These are phyloP conservation scores for Rhizophagus sp. DNA, from an alignment of 192 early-diverging fungal species.

Conservation along the genomic window DNA sequence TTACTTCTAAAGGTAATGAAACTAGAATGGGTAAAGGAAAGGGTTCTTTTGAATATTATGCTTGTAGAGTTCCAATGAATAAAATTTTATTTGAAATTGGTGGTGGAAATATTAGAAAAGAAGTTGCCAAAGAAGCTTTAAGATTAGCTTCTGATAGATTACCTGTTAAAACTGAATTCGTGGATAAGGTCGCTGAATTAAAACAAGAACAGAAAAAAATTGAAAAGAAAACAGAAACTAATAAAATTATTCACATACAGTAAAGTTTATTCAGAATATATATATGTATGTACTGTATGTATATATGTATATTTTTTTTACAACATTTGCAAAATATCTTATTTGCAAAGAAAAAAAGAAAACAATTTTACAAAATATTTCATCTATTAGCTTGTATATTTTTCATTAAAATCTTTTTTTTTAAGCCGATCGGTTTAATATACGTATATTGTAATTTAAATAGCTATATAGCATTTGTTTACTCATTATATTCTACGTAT, in stretches of 20 bases:
- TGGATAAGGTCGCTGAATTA: conserved; percentile 36
- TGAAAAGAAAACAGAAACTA: neutral
- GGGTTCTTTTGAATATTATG: conserved; percentile 91
- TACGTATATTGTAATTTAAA: neutral
- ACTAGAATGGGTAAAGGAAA: conserved; percentile 98
- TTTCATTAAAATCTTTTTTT: neutral
- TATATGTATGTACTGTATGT: neutral
- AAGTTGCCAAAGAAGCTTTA: conserved; percentile 78
- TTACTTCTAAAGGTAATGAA: conserved; percentile 88
- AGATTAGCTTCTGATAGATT: conserved; percentile 63
- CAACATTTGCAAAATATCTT: neutral
- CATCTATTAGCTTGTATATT: neutral
- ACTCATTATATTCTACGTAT: neutral
- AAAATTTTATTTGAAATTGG: conserved; percentile 89
- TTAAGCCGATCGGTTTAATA: neutral
- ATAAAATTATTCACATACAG: neutral
- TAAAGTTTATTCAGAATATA: neutral
- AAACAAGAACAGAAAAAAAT: neutral
- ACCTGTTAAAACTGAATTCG: conserved; percentile 70
- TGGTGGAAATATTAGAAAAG: conserved; percentile 74
- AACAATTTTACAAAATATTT: neutral
- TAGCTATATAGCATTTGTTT: neutral
- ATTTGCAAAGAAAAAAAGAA: too few species aligned
- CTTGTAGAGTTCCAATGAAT: conserved; percentile 84
- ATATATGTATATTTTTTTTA: neutral